Conservation (phyloP, 192 early-diverging fungal species). For the Coemansia sp. region DNA sequence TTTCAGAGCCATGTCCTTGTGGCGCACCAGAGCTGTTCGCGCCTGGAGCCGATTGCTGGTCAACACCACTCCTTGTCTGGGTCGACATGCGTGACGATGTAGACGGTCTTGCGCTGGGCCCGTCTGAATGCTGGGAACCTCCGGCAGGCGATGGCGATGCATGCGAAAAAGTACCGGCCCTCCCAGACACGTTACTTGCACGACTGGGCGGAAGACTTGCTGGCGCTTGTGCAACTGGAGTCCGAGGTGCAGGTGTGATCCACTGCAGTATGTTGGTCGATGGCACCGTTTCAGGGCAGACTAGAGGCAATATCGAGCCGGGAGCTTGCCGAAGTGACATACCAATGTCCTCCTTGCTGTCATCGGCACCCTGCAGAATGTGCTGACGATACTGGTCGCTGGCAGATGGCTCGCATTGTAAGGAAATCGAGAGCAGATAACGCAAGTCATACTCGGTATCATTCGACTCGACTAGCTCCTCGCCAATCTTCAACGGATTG, state of each 20-base stretch:
- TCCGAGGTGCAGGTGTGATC: slow-evolving; percentile 46
- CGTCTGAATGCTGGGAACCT: not conserved
- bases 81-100: slow-evolving; percentile 9
- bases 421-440: slow-evolving; percentile 46
- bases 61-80: slow-evolving; percentile 3
- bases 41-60: not conserved
- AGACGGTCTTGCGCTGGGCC: not conserved
- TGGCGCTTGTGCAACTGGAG: slow-evolving; percentile 19
- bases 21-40: not conserved
- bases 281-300: slow-evolving; percentile 54
- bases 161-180: slow-evolving; percentile 49
- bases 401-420: slow-evolving; percentile 53
- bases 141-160: slow-evolving; percentile 6
- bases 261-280: slow-evolving; percentile 55
- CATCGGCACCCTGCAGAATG: slow-evolving; percentile 12
- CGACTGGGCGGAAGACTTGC: slow-evolving; percentile 17
- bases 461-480: slow-evolving; percentile 48
- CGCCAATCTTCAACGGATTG: slow-evolving; percentile 52
- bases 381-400: slow-evolving; percentile 51
- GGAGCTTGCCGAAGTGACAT: slow-evolving; percentile 45
- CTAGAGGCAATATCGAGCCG: slow-evolving; percentile 55
- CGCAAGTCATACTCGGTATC: slow-evolving; percentile 50
- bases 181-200: slow-evolving; percentile 19
- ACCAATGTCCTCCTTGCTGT: slow-evolving; percentile 17
- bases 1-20: not conserved